Conservation (phyloP, 257 asterid genomes). For the Orobanche coerulescens region DNA sequence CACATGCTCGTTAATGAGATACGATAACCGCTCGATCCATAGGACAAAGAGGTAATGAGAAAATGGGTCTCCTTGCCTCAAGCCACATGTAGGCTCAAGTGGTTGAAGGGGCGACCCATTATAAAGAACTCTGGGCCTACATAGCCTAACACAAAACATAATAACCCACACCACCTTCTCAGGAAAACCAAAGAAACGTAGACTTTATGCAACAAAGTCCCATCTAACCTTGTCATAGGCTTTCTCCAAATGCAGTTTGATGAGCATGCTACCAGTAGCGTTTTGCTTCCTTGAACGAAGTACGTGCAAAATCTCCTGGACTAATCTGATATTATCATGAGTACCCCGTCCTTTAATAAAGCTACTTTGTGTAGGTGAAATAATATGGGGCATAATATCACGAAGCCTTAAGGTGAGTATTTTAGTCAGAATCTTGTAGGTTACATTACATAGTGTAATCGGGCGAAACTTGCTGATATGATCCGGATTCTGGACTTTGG, state of each 20-base stretch:
- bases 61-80: background rate
- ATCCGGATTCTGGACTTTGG: background rate
- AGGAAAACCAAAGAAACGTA: background rate
- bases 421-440: no score
- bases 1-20: no score
- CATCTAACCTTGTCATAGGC: no score
- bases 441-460: no score
- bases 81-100: background rate
- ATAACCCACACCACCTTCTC: background rate
- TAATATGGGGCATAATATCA: no score
- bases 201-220: background rate
- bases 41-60: background rate
- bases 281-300: background rate
- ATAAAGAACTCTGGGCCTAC: background rate
- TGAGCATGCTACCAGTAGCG: background rate
- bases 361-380: no score
- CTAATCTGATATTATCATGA: no score
- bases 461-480: background rate
- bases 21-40: no score
- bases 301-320: background rate
- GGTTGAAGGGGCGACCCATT: background rate
- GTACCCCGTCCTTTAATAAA: no score
- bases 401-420: no score
- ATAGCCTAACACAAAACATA: background rate
- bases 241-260: no score